Percentiles rank a stretch among this genome's conserved stretches.
phyloP scores from a whole-genome alignment of 768 basidiomycete species.

The Crassisporium funariophilum region DNA sequence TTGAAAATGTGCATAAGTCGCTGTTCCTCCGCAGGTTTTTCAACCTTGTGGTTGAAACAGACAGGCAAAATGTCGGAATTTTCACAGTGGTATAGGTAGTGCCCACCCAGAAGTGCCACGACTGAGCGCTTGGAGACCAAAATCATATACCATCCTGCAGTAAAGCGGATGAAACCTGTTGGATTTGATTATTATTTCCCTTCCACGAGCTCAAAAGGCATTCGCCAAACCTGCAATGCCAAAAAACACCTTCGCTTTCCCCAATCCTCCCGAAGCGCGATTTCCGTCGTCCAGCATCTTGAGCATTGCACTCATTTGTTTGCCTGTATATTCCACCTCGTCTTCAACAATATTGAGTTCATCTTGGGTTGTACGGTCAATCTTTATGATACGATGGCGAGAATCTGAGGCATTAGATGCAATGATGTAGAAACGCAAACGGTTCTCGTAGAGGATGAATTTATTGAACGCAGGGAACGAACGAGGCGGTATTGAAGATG shows the following conservation, averaged over 20 bases:
- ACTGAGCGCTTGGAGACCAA: conserved; percentile 87
- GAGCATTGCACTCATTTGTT: conserved; percentile 87
- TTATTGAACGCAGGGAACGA: conserved; percentile 60
- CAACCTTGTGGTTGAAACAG: conserved; percentile 77
- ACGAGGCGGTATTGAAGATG: background rate
- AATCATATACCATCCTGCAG: conserved; percentile 96
- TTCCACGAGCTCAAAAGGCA: background rate
- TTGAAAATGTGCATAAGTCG: conserved; percentile 89
- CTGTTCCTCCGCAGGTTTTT: conserved; percentile 87
- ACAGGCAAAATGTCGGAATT: conserved; percentile 83
- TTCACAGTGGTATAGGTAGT: conserved; percentile 96
- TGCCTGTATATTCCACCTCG: conserved; percentile 82
- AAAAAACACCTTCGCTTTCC: conserved; percentile 76
- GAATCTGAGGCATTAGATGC: conserved; percentile 89
- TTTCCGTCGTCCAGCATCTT: conserved; percentile 98
- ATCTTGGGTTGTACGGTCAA: conserved; percentile 82
- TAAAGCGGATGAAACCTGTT: conserved; percentile 89
- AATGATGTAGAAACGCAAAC: conserved; percentile 87
- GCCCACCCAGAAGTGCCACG: conserved; percentile 92
- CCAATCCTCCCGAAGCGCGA: conserved; percentile 83
- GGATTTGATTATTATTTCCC: background rate
- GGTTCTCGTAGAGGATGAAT: conserved; percentile 93
- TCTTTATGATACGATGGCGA: conserved; percentile 88
- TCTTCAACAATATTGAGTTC: conserved; percentile 84
- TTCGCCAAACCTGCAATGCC: conserved; percentile 71